Evolutionary conservation across 164 flowering plant genomes (phyloP), one percentile per base, ranked within the genome.

Genomic region (Annona cherimola): DNA sequence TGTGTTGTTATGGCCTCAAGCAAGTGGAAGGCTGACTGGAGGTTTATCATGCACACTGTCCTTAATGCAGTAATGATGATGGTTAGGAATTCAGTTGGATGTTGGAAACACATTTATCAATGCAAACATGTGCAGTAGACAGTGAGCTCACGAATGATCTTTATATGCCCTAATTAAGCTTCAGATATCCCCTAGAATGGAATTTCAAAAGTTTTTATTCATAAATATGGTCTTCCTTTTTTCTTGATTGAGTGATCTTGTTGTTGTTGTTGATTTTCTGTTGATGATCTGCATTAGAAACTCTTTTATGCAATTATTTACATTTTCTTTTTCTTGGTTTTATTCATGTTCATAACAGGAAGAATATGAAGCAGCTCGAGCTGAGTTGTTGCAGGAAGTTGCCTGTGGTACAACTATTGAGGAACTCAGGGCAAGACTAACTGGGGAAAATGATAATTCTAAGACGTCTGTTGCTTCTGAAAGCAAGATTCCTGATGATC

Each of bases 311-410:
- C 35, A 26, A 26, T 16, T 50, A 50, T 50, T 50, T 11, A 9
- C 57, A 50, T 50, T 9, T 50, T 50, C 57, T 50, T 5, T 50
- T 50, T 50, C 57, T 50, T 35, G 20, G 59, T 69, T 4, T 41
- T 67, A 26, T 63, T 69, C 39, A 19, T 71, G 59, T 61, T 39
- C 35, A 26, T 61, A 45, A 41, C 69, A 93, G 99, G 90, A 68
- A 78, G 99, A 95, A 76, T 95, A 87, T 84, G 98, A 95, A 85
- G 99, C 97, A 65, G 99, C 98, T 71, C 90, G 98, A 26, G 46
- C 74, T 64, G 98, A 95, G 81, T 85, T 95, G 66, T 40, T 85
- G 83, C 87, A 91, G 78, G 94, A 91, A 86, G 62, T 89, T 63
- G 83, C 88, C 70, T 84, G 84, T 77, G 99, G 99, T 50, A 66